Evolutionary conservation across 176 grass and related monocot genomes (phyloP).

Genomic region (Zea luxurians): DNA sequence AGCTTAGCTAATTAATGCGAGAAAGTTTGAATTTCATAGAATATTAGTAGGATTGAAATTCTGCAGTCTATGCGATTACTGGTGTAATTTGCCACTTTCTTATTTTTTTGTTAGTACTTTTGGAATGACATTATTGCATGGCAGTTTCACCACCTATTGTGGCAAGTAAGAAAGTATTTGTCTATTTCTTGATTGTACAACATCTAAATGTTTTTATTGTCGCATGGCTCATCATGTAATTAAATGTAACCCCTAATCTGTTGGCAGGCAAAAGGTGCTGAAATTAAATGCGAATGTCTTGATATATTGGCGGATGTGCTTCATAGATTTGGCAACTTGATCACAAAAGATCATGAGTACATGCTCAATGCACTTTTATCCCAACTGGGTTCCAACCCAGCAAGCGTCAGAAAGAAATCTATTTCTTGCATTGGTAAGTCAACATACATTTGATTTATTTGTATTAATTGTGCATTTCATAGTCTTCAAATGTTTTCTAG

Average conservation of each 20-base stretch:
- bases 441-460: not conserved
- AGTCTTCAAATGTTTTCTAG: not conserved
- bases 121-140: not conserved
- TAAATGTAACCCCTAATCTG: conserved; percentile 7
- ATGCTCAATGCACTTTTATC: conserved; percentile 74
- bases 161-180: not conserved
- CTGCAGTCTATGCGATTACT: not conserved
- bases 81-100: not conserved
- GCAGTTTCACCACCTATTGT: not conserved
- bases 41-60: not conserved
- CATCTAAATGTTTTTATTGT: not conserved
- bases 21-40: not conserved
- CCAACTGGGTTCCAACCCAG: conserved; percentile 82
- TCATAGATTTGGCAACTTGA: conserved; percentile 83
- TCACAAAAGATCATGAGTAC: conserved; percentile 79
- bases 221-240: not conserved
- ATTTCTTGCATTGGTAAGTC: conserved; percentile 84
- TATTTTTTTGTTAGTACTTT: not conserved
- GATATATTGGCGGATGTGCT: conserved; percentile 94
- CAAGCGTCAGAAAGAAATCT: conserved; percentile 92
- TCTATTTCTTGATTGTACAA: not conserved
- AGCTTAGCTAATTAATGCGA: not conserved
- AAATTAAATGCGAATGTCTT: conserved; percentile 94
- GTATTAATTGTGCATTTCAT: not conserved
- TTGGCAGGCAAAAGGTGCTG: conserved; percentile 85